Conservation (phyloP, 257 asterid species). For the Solanum ahanhuiri region DNA sequence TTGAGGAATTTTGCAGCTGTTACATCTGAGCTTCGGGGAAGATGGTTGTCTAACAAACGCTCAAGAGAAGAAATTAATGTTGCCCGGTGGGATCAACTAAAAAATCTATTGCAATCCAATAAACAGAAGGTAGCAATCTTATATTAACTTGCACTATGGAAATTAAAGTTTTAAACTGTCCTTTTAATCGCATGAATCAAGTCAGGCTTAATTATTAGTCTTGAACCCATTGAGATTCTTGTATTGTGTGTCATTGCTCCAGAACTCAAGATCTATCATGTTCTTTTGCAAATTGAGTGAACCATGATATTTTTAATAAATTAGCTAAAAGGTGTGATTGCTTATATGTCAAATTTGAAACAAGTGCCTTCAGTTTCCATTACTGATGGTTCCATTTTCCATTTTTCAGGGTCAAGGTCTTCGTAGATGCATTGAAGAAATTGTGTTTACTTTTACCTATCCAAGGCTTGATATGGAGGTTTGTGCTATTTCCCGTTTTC, state of each 20-base stretch:
- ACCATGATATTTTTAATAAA: neutral
- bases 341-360: neutral
- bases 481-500: neutral
- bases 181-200: neutral
- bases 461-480: slow-evolving; percentile 98
- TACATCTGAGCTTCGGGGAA: slow-evolving; percentile 67
- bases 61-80: slow-evolving; percentile 56
- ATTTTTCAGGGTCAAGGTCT: slow-evolving; percentile 47
- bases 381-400: neutral
- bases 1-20: slow-evolving; percentile 40
- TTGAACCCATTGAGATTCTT: neutral
- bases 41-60: slow-evolving; percentile 66
- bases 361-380: neutral
- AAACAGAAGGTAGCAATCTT: slow-evolving; percentile 60
- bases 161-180: neutral
- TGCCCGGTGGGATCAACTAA: slow-evolving; percentile 67
- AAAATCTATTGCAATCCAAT: slow-evolving; percentile 49
- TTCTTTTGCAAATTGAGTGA: neutral
- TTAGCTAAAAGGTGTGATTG: neutral
- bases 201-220: neutral
- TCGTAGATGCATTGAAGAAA: slow-evolving; percentile 80
- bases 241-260: neutral
- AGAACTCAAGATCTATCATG: neutral
- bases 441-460: slow-evolving; percentile 72
- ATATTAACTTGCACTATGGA: neutral